A percentile compares a stretch with the other conserved stretches of the same genome.
phyloP scores from a whole-genome alignment of 371 early-diverging fungal genomes.

The Mortierella sp. region DNA sequence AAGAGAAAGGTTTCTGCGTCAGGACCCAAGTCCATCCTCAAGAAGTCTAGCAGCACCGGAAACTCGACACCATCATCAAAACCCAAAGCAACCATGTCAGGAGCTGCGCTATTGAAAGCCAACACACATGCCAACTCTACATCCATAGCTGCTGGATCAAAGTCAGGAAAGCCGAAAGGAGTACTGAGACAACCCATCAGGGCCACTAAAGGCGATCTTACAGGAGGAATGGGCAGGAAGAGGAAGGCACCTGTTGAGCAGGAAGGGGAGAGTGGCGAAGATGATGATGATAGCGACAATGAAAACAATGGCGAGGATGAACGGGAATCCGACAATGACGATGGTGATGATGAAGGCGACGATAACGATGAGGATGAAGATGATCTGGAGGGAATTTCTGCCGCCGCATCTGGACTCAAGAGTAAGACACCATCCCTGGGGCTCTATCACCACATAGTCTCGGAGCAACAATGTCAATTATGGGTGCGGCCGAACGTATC shows the following conservation, averaged over 20 bases:
- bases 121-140: slow-evolving; percentile 32
- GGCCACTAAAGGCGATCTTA: slow-evolving; percentile 44
- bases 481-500: too few species aligned
- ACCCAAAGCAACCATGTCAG: slow-evolving; percentile 35
- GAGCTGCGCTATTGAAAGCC: slow-evolving; percentile 34
- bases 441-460: not conserved
- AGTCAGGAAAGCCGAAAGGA: slow-evolving; percentile 19
- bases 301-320: slow-evolving; percentile 40
- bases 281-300: slow-evolving; percentile 36
- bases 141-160: slow-evolving; percentile 5
- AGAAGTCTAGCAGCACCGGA: slow-evolving; percentile 8
- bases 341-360: slow-evolving; percentile 20
- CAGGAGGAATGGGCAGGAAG: slow-evolving; percentile 51
- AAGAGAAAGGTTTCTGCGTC: slow-evolving; percentile 10
- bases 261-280: slow-evolving; percentile 22
- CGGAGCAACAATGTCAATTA: too few species aligned
- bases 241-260: slow-evolving; percentile 18
- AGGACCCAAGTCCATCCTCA: slow-evolving; percentile 40
- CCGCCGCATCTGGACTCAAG: slow-evolving; percentile 11
- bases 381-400: slow-evolving; percentile 34
- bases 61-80: slow-evolving; percentile 22
- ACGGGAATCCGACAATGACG: slow-evolving; percentile 29
- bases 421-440: too few species aligned
- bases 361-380: not conserved
- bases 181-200: slow-evolving; percentile 20